Conservation (phyloP, 140 eudicot species). For the Senecio squalidus region DNA sequence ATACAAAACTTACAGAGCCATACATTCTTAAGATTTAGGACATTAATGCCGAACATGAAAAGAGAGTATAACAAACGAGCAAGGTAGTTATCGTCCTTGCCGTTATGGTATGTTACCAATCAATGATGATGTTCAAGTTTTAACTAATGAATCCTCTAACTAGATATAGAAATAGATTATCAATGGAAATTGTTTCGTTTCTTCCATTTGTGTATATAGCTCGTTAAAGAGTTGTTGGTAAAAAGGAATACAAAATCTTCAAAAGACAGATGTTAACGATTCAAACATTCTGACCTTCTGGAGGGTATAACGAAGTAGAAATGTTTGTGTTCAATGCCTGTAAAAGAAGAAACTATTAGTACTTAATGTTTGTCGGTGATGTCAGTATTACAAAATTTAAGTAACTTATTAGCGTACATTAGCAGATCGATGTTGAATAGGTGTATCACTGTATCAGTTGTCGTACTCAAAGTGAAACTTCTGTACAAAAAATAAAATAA, state of each 20-base stretch:
- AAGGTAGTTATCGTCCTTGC: constrained; percentile 6
- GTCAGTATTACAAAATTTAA: not conserved
- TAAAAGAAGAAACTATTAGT: constrained; percentile 14
- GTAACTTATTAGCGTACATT: constrained; percentile 14
- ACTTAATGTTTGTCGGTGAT: not conserved
- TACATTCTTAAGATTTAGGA: not conserved
- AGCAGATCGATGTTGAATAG: not conserved
- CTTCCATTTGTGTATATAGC: constrained; percentile 8
- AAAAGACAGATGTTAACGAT: not conserved
- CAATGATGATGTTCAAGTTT: constrained; percentile 4
- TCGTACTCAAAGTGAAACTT: constrained; percentile 20
- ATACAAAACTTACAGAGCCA: not conserved
- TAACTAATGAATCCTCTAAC: not conserved
- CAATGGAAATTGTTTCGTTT: not conserved
- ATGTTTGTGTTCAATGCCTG: constrained; percentile 17
- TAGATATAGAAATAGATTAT: not conserved
- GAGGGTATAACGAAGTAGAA: not conserved
- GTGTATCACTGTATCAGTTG: constrained; percentile 16
- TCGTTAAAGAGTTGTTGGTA: not conserved
- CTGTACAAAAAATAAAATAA: constrained; percentile 1
- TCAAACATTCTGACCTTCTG: not conserved
- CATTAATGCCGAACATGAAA: not conserved
- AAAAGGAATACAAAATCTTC: not conserved
- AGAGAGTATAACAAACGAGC: constrained; percentile 7
- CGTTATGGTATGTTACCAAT: constrained; percentile 5